Percentiles rank a stretch among this genome's conserved stretches.
These are phyloP conservation scores for Ceratonia siliqua DNA, from an alignment of 306 rosid genomes.

Conservation along the genomic window DNA sequence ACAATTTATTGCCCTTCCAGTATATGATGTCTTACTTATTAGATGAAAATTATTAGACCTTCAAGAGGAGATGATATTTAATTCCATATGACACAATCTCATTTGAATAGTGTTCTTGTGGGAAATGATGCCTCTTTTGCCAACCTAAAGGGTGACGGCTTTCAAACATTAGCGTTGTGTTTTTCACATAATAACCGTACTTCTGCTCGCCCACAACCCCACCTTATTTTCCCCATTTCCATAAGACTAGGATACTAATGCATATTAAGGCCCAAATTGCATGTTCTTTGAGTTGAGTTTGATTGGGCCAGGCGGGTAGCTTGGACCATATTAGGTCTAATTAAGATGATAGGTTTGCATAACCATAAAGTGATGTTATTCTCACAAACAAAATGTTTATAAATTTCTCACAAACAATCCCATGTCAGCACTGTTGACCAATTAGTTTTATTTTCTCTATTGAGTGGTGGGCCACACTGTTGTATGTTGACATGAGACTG, in stretches of 20 bases:
- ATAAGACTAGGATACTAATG: background rate
- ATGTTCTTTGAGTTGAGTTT: too few relatives aligned
- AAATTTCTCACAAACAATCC: too few relatives aligned
- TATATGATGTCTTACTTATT: background rate
- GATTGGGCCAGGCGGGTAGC: too few relatives aligned
- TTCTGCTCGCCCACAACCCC: background rate
- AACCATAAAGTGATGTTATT: too few relatives aligned
- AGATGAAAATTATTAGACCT: background rate
- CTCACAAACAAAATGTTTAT: too few relatives aligned
- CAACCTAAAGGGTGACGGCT: background rate
- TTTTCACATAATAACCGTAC: background rate
- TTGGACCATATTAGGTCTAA: too few relatives aligned
- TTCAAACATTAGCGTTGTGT: background rate
- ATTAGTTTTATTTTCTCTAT: too few relatives aligned
- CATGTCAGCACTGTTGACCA: too few relatives aligned
- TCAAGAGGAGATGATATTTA: conserved; percentile 19
- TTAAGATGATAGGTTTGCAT: conserved; percentile 5
- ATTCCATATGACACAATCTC: background rate
- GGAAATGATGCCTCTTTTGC: background rate
- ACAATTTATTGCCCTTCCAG: background rate
- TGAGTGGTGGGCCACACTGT: too few relatives aligned
- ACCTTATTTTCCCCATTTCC: background rate
- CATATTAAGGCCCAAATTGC: too few relatives aligned
- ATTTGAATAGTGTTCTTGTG: background rate
- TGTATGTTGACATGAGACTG: too few relatives aligned